phyloP scores from a whole-genome alignment of 1,284 basidiomycete species.

The Papiliotrema fonsecae region DNA sequence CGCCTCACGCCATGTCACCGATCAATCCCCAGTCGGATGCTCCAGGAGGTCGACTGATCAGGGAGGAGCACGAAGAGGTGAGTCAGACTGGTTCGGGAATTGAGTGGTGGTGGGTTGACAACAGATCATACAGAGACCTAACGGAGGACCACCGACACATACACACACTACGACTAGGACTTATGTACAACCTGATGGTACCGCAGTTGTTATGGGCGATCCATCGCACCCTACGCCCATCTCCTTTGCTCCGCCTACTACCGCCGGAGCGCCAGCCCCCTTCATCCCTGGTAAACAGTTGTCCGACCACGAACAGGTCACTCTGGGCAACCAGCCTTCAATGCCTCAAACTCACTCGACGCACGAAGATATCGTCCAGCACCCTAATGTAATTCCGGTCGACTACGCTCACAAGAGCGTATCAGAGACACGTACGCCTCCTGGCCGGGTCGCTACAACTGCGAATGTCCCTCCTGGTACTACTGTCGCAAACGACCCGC shows the following conservation, averaged over 20 bases:
- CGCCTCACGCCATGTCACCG: slow-evolving; percentile 20
- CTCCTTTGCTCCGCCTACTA: slow-evolving; percentile 1
- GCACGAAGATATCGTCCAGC: slow-evolving; percentile 6
- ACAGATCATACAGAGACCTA: slow-evolving; percentile 29
- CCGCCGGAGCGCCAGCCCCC: not conserved
- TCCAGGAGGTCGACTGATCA: slow-evolving; percentile 7
- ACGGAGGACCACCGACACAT: slow-evolving; percentile 23
- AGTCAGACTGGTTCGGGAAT: no score
- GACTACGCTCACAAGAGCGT: slow-evolving; percentile 10
- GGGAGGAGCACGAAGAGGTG: slow-evolving; percentile 40
- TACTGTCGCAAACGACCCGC: slow-evolving; percentile 11
- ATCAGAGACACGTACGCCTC: slow-evolving; percentile 7
- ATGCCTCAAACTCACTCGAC: not conserved
- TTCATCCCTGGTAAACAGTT: not conserved
- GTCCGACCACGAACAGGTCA: not conserved
- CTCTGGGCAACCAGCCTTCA: not conserved
- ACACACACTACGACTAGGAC: slow-evolving; percentile 32
- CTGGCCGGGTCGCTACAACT: not conserved
- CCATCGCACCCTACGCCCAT: not conserved
- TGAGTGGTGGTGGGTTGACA: not conserved
- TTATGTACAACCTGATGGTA: slow-evolving; percentile 20
- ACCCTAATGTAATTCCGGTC: slow-evolving; percentile 6
- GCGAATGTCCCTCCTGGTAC: slow-evolving; percentile 5
- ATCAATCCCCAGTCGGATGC: slow-evolving; percentile 10
- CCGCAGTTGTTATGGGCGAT: slow-evolving; percentile 1